These are phyloP conservation scores for Ramaria sp. DNA, from an alignment of 768 basidiomycete genomes.

Conservation along the genomic window DNA sequence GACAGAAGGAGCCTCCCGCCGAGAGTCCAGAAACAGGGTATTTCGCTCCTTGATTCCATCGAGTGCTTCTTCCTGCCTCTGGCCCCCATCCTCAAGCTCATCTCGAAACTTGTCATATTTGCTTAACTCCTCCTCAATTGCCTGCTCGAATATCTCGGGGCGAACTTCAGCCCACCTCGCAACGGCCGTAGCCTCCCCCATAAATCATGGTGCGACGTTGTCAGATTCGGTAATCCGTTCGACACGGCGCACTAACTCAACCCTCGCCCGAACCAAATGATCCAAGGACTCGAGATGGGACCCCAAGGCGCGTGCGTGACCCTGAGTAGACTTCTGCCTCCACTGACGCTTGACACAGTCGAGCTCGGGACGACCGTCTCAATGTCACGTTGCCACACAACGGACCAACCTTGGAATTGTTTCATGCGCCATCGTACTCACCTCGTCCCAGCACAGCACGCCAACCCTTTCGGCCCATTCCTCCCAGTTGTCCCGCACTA, in stretches of 20 bases:
- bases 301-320: slow-evolving; percentile 60
- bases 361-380: slow-evolving; percentile 63
- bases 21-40: slow-evolving; percentile 60
- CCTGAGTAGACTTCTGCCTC: slow-evolving; percentile 36
- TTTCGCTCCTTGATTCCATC: slow-evolving; percentile 65
- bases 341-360: slow-evolving; percentile 26
- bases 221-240: slow-evolving; percentile 52
- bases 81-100: slow-evolving; percentile 47
- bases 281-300: slow-evolving; percentile 72
- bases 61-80: slow-evolving; percentile 58
- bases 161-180: slow-evolving; percentile 61
- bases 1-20: slow-evolving; percentile 65
- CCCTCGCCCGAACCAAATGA: slow-evolving; percentile 50
- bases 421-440: slow-evolving; percentile 11
- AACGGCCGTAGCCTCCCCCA: slow-evolving; percentile 54
- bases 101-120: slow-evolving; percentile 65
- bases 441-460: slow-evolving; percentile 62
- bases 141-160: slow-evolving; percentile 81
- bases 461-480: slow-evolving; percentile 72
- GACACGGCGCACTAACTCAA: slow-evolving; percentile 54
- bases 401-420: not conserved
- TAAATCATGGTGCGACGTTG: slow-evolving; percentile 60
- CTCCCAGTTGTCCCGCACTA: slow-evolving; percentile 76
- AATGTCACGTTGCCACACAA: slow-evolving; percentile 40
- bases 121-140: slow-evolving; percentile 64